Evolutionary conservation across 78 protist genomes (phyloP).

Genomic region (Protostelium mycophagum): DNA sequence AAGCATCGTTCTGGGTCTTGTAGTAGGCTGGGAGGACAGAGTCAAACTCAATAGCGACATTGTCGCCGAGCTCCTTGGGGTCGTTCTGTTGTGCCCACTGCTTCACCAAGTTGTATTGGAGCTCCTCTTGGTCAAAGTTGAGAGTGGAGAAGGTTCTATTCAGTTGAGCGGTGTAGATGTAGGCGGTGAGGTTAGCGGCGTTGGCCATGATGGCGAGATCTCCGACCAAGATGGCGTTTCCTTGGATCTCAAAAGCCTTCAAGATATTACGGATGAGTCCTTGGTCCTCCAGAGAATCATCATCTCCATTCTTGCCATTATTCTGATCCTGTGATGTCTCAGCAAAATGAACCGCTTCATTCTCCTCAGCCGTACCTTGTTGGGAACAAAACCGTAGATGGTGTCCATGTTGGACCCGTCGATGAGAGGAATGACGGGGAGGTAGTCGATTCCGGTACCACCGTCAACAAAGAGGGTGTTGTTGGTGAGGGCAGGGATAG

Average conservation of each 20-base stretch:
- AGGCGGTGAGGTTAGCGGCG: background rate
- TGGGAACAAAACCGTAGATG: background rate
- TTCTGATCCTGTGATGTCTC: background rate
- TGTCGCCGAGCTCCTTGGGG: background rate
- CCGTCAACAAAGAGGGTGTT: background rate
- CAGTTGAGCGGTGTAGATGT: background rate
- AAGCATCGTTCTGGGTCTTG: background rate
- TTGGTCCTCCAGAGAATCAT: background rate
- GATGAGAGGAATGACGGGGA: background rate
- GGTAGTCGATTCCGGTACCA: background rate
- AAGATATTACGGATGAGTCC: background rate
- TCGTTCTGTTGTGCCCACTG: background rate
- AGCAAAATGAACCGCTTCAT: too few species aligned
- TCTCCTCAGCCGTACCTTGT: too few species aligned
- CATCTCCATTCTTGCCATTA: background rate
- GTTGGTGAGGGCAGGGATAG: background rate
- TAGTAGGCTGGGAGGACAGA: background rate
- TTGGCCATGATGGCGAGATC: background rate
- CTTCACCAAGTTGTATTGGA: background rate
- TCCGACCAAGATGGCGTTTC: background rate
- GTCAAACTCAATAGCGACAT: background rate
- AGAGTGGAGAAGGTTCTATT: background rate
- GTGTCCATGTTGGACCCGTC: background rate
- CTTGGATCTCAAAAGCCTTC: conserved; percentile 1
- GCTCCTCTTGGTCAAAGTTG: background rate